phyloP scores from a whole-genome alignment of 768 basidiomycete species.

The Suillus subaureus region DNA sequence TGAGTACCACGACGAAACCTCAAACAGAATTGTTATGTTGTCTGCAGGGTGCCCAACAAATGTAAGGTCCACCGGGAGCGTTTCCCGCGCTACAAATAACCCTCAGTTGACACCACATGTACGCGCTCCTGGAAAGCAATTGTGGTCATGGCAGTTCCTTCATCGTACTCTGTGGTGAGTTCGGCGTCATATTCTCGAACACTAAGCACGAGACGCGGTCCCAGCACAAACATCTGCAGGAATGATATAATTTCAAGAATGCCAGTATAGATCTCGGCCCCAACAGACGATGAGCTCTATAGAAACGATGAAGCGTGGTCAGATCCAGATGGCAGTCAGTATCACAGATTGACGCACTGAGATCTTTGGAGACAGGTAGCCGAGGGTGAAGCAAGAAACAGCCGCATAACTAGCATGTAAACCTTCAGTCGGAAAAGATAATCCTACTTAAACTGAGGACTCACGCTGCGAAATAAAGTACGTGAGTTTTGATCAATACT shows the following conservation, averaged over 20 bases:
- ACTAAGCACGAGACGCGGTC: slow-evolving; percentile 2
- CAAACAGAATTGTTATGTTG: neutral
- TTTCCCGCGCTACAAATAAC: neutral
- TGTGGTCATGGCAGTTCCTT: neutral
- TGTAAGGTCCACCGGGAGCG: neutral
- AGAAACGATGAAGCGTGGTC: neutral
- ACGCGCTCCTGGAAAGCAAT: slow-evolving; percentile 1
- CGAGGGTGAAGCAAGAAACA: slow-evolving; percentile 7
- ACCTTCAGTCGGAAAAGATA: neutral
- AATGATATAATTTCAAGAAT: neutral
- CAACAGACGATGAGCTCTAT: neutral
- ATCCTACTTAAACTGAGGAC: neutral
- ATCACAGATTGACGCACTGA: neutral
- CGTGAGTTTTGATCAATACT: neutral
- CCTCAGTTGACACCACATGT: neutral
- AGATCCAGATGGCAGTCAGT: neutral
- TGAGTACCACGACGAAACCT: neutral
- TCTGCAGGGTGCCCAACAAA: neutral
- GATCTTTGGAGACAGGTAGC: neutral
- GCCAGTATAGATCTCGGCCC: neutral
- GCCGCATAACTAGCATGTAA: neutral
- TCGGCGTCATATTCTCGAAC: slow-evolving; percentile 1
- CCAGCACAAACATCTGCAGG: slow-evolving; percentile 2
- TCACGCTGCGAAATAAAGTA: slow-evolving; percentile 2
- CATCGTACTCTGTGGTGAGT: neutral